Evolutionary conservation across 768 basidiomycete genomes (phyloP).

Genomic region (Crucibulum laeve): DNA sequence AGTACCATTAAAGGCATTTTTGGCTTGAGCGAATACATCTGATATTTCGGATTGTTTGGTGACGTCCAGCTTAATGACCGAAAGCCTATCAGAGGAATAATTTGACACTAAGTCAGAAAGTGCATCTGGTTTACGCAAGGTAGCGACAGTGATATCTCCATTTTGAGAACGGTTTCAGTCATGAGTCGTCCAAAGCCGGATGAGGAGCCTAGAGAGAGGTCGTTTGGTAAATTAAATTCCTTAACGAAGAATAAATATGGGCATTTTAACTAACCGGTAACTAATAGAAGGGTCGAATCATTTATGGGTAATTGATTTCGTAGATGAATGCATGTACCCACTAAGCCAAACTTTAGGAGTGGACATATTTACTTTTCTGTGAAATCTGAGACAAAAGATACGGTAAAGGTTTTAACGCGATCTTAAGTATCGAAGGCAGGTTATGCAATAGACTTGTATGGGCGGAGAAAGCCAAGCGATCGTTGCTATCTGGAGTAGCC

Average conservation of each 20-base stretch:
- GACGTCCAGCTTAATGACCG: slow-evolving; percentile 37
- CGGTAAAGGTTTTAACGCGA: too few species aligned
- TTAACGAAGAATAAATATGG: background rate
- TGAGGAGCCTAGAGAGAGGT: slow-evolving; percentile 32
- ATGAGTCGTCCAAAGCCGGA: slow-evolving; percentile 32
- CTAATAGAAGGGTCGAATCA: background rate
- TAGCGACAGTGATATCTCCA: slow-evolving; percentile 39
- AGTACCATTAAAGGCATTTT: slow-evolving; percentile 32
- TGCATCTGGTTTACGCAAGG: slow-evolving; percentile 30
- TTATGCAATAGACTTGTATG: too few species aligned
- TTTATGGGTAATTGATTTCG: background rate
- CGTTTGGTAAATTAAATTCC: background rate
- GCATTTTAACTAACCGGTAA: background rate
- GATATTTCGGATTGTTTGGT: slow-evolving; percentile 22
- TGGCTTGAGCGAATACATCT: slow-evolving; percentile 26
- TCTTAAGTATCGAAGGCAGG: too few species aligned
- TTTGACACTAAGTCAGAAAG: slow-evolving; percentile 22
- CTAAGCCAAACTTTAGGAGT: background rate
- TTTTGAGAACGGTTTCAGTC: slow-evolving; percentile 25
- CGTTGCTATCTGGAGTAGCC: too few species aligned
- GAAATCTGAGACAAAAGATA: too few species aligned
- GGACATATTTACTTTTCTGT: too few species aligned
- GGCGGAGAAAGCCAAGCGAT: too few species aligned
- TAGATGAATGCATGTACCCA: background rate
- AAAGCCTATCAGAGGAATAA: slow-evolving; percentile 24